Evolutionary conservation across 441 rosid genomes (phyloP), one percentile per base, ranked within the genome.

Genomic region (Gossypium schwendimanii): DNA sequence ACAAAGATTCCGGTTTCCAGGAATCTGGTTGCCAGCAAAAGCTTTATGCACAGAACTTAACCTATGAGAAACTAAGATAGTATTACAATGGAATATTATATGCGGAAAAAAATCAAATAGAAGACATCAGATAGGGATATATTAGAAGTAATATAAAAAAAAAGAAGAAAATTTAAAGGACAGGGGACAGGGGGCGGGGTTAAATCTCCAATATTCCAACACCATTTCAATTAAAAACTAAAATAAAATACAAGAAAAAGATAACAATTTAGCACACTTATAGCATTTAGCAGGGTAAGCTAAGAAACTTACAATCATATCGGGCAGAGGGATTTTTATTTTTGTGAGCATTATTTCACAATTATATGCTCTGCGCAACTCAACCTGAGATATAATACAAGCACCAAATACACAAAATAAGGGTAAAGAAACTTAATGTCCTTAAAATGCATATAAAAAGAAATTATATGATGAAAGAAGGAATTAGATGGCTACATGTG

Each of bases 261-360:
- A 12, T 41, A 5, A 73, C 10, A n/a, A 54, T 47, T 60, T 26
- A 60, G 52, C 59, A 45, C 21, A 47, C 17, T 49, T 18, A 24
- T 45, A 8, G 50, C n/a, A 39, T 17, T 52, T 21, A 45, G 63
- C 17, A 72, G 47, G 61, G 21, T 63, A 81, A 80, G 77, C 58
- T 81, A 55, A 77, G 65, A 72, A 77, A 83, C 98, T 88, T 92
- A 94, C 99, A 81, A 94, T 85, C 98, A 94, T 87, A 69, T 88
- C 93, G 2, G 93, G 93, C 76, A 94, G 85, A 68, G 99, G 99
- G 77, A 94, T 80, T 85, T 94, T 94, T 77, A 94, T 83, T 81
- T 92, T 94, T 71, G 99, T 83, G 71, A 94, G 96, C 99, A 94
- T 94, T 81, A 94, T 94, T 86, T 94, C 99, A 81, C 98, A 94